phyloP scores from a whole-genome alignment of 2,329 filamentous ascomycete species.

The Diaporthe ampelina region DNA sequence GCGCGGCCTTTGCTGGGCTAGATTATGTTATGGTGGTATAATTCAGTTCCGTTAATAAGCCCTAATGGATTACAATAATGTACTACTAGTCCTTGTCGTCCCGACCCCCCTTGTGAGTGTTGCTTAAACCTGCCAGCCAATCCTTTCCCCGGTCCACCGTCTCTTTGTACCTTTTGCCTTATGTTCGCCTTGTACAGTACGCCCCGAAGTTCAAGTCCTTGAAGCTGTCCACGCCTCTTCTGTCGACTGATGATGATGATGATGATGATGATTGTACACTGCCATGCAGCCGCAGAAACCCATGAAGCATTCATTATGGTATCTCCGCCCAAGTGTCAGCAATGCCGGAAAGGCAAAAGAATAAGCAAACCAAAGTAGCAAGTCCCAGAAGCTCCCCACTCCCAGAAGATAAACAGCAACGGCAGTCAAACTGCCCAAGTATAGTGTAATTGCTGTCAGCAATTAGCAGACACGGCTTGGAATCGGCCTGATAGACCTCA shows the following conservation, averaged over 20 bases:
- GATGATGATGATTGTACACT: background rate
- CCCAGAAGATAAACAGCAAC: background rate
- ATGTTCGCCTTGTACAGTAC: background rate
- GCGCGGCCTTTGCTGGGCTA: background rate
- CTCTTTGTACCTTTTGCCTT: background rate
- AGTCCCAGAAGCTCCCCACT: slow-evolving; percentile 2
- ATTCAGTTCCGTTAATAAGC: slow-evolving; percentile 24
- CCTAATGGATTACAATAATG: slow-evolving; percentile 35
- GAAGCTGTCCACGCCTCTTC: background rate
- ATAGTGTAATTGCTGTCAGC: background rate
- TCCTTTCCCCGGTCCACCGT: background rate
- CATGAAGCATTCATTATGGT: slow-evolving; percentile 6
- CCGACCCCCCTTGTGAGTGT: background rate
- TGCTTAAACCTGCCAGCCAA: background rate
- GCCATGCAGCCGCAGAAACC: background rate
- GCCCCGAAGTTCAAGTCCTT: slow-evolving; percentile 1
- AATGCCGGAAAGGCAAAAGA: background rate
- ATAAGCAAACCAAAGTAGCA: slow-evolving; percentile 19
- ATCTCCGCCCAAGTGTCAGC: slow-evolving; percentile 9
- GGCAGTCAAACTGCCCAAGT: background rate
- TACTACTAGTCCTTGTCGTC: slow-evolving; percentile 31
- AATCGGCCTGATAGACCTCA: slow-evolving; percentile 14
- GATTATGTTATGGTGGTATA: slow-evolving; percentile 13
- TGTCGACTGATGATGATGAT: background rate
- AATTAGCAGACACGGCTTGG: background rate